Percentiles rank a stretch among this genome's conserved stretches.
These are phyloP conservation scores for Emmonsiellopsis sp. DNA, from an alignment of 2,329 filamentous ascomycete species.

Conservation along the genomic window DNA sequence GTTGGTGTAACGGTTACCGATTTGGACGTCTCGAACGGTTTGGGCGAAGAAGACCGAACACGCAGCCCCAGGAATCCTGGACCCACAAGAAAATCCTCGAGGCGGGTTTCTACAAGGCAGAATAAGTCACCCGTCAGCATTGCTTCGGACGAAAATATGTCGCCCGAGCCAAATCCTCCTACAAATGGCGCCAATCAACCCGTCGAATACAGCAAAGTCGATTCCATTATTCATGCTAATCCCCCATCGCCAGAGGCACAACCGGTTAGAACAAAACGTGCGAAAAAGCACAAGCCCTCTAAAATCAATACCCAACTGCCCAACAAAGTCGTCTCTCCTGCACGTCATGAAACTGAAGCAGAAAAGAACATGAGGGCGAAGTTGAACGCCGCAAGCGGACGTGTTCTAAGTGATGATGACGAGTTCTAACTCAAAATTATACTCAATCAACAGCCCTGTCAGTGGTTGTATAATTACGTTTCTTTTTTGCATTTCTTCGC, in stretches of 20 bases:
- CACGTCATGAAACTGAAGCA: conserved; percentile 12
- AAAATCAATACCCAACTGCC: too few species aligned
- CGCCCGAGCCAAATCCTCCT: not conserved
- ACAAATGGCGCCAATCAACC: too few species aligned
- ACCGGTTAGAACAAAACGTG: too few species aligned
- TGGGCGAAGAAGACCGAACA: not conserved
- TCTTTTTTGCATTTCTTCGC: too few species aligned
- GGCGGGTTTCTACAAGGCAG: not conserved
- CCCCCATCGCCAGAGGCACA: too few species aligned
- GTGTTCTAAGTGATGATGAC: too few species aligned
- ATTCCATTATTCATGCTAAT: too few species aligned
- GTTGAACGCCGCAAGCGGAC: conserved; percentile 17
- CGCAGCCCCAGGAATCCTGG: not conserved
- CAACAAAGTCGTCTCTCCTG: not conserved
- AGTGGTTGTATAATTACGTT: too few species aligned
- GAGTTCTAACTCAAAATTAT: too few species aligned
- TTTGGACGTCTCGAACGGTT: not conserved
- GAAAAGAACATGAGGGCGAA: conserved; percentile 26
- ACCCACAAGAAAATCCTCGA: not conserved
- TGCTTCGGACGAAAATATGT: not conserved
- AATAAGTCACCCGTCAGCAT: not conserved
- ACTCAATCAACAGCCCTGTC: too few species aligned
- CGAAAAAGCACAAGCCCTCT: too few species aligned
- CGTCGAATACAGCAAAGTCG: too few species aligned
- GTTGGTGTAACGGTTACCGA: not conserved